Evolutionary conservation across 2,329 filamentous ascomycete genomes (phyloP), one percentile per base, ranked within the genome.

Genomic region (Fusarium cyanostomum): DNA sequence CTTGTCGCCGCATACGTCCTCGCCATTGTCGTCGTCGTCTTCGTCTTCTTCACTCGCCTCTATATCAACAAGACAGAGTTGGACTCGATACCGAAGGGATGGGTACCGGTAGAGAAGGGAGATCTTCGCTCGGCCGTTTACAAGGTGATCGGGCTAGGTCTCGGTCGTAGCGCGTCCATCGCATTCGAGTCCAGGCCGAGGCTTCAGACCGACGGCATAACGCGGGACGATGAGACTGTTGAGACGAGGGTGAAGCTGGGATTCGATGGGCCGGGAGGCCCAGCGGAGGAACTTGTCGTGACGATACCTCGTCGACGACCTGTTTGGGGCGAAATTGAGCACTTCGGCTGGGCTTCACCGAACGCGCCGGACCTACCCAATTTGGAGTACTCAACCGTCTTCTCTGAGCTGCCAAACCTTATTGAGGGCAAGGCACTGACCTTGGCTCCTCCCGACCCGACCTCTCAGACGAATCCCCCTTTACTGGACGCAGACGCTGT

Each of bases 391-490:
- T 84, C 83, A 68, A 87, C 88, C 2, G 92, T 99, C 21, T 82
- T 97, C 15, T 83, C 85, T 33, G 94, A 98, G 76, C 82, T 99
- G 21, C 92, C 94, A 2, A 90, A 96, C 72, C 83, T 98, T 26
- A 91, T 98, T 62, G 94, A 98, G 79, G 94, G 92, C 9, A 94
- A 94, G 75, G 94, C 93, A 1, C 87, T 97, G n/a, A 93, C 92
- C 0, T 84, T 97, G 33, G 92, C 91, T 1, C 92, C 89, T 27
- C 80, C 82, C 1, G 81, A 78, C 63, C 79, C 74, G 31, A 75
- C 71, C 30, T 79, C 78, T 15, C 69, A 70, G 31, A 69, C 71
- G 15, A 75, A 76, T 4, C 76, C 78, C 8, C 79, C 77, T 13
- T 72, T 82, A 18, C 84, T 91, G 2, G 89, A 94, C 68, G 81